Evolutionary conservation across 2,329 filamentous ascomycete genomes (phyloP).

Genomic region (Aspergillus novoparasiticus): DNA sequence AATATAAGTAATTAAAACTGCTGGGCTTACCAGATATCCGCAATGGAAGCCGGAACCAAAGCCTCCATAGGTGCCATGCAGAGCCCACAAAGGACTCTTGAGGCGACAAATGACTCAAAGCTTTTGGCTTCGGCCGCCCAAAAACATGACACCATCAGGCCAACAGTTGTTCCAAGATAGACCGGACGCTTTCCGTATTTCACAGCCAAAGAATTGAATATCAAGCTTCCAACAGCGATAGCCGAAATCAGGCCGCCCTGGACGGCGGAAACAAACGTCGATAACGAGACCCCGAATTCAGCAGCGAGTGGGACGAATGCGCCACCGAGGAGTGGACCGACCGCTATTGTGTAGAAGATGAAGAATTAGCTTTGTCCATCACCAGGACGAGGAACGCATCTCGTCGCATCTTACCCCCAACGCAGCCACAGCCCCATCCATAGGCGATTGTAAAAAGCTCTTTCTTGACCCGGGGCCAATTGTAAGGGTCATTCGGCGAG

Average conservation of each 20-base stretch:
- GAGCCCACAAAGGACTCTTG: constrained; percentile 38
- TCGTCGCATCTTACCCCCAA: constrained; percentile 44
- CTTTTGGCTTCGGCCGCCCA: neutral
- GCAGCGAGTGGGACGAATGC: constrained; percentile 32
- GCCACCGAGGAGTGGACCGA: neutral
- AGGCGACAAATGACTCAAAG: constrained; percentile 28
- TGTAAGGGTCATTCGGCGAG: constrained; percentile 29
- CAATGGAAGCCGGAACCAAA: constrained; percentile 44
- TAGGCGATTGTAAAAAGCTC: constrained; percentile 43
- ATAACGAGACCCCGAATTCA: constrained; percentile 34
- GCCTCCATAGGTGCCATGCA: constrained; percentile 46
- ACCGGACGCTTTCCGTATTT: constrained; percentile 43
- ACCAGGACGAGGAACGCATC: constrained; percentile 39
- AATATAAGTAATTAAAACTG: neutral
- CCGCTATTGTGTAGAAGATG: neutral
- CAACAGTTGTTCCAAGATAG: constrained; percentile 37
- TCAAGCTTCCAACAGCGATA: constrained; percentile 39
- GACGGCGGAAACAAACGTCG: constrained; percentile 37
- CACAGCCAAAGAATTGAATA: constrained; percentile 41
- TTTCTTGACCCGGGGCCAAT: constrained; percentile 33
- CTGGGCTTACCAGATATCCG: constrained; percentile 37
- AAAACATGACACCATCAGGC: constrained; percentile 8
- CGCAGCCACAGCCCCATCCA: constrained; percentile 44
- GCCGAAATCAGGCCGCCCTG: constrained; percentile 40
- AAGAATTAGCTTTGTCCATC: constrained; percentile 21